Base-by-base conservation (phyloP, 108 stramenopile genomes). In the Epithemia pelagica region DNA sequence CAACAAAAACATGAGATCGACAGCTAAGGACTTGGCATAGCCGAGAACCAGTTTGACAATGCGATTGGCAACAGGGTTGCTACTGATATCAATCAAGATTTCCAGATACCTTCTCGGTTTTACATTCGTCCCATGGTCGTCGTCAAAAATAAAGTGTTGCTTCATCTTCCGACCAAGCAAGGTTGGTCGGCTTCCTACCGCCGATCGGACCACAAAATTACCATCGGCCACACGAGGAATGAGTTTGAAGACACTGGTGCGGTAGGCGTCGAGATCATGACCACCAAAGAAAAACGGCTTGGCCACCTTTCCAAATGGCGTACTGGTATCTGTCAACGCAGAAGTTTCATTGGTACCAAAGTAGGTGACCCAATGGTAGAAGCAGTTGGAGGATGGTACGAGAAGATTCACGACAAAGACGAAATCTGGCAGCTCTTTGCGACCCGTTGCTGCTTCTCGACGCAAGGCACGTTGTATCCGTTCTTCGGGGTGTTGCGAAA, bases 91-190 rank as follows among this genome's bases (percentile, higher is more conserved):
- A 55, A 96, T 75, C 60, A 94, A 83, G 0, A 95, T 58, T 76
- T 97, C 96, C 52, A 97, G 81, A 74, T 86, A 97, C 30, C 91
- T 74, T 46, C 37, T 5, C 5, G 37, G 37, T 10, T 46, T 46
- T n/a, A n/a, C n/a, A 5, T 46, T 46, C 37, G 37, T 46, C 10
- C 37, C 37, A 5, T 46, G 5, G 37, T 46, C 37, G n/a, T 81
- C 78, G 18, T 79, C 82, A 27, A 64, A 73, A 58, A 81, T 67
- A 68, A 95, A 95, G 32, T 81, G 72, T 60, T 94, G 94, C 67
- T 91, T 91, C 56, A 97, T 78, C 68, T 95, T 95, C 29, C 80
- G 91, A 19, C 96, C 96, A 66, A 96, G 68, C 62, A 97, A 88
- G 20, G 93, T 86, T 18, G 96, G 96, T 52, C 86, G 94, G 51